Conservation (phyloP, 2,329 filamentous ascomycete species). For the Dendrostoma leiphaemia region DNA sequence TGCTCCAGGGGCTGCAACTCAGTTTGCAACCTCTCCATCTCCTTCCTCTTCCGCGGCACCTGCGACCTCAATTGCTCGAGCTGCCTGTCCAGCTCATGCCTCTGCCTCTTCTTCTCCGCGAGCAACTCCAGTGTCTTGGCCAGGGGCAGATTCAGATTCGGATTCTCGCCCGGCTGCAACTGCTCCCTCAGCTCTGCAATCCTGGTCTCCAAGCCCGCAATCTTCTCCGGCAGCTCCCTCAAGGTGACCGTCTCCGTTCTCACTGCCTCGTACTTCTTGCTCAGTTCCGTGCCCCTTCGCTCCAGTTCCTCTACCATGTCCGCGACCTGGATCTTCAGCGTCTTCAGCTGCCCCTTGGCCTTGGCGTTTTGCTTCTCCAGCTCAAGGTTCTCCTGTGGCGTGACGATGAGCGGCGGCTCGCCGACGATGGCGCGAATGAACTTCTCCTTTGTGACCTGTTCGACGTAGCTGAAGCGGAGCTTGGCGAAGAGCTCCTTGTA, state of each 20-base stretch:
- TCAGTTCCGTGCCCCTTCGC: conserved; percentile 56
- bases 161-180: conserved; percentile 36
- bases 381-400: conserved; percentile 75
- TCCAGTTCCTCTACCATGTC: conserved; percentile 73
- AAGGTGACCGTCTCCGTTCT: conserved; percentile 47
- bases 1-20: conserved; percentile 69
- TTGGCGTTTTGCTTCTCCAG: conserved; percentile 67
- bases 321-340: conserved; percentile 75
- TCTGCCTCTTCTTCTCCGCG: conserved; percentile 47
- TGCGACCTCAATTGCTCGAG: conserved; percentile 61
- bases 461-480: conserved; percentile 93
- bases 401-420: conserved; percentile 83
- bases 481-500: conserved; percentile 97
- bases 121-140: conserved; percentile 55
- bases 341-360: conserved; percentile 74
- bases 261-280: conserved; percentile 50
- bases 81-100: conserved; percentile 59
- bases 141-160: conserved; percentile 54
- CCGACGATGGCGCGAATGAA: conserved; percentile 92
- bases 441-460: conserved; percentile 98
- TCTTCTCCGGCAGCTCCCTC: conserved; percentile 49
- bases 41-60: conserved; percentile 63
- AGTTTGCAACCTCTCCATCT: conserved; percentile 63
- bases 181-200: conserved; percentile 44
- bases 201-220: conserved; percentile 45